phyloP scores from a whole-genome alignment of 2,329 filamentous ascomycete species.

The Sclerotinia spermophila region DNA sequence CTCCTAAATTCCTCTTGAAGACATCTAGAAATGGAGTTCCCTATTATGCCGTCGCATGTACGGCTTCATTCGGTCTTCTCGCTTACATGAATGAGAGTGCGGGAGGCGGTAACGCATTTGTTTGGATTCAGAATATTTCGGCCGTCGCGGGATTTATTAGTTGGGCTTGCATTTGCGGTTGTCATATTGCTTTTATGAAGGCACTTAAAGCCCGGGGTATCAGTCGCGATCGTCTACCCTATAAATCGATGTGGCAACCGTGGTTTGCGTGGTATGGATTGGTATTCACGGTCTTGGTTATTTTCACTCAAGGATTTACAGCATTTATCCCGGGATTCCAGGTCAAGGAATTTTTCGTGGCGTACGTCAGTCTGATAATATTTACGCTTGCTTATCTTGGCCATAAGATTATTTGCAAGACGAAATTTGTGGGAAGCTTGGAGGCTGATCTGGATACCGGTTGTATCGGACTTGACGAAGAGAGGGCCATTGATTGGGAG shows the following conservation, averaged over 20 bases:
- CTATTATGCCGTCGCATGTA: constrained; percentile 51
- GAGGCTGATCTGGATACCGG: constrained; percentile 45
- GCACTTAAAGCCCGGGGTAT: constrained; percentile 55
- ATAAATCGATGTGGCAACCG: constrained; percentile 59
- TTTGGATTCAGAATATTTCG: constrained; percentile 70
- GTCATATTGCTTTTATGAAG: constrained; percentile 64
- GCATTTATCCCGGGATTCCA: constrained; percentile 59
- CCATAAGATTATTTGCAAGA: constrained; percentile 50
- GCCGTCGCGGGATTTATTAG: constrained; percentile 67
- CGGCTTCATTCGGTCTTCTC: constrained; percentile 58
- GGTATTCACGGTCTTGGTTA: constrained; percentile 61
- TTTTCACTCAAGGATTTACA: constrained; percentile 66
- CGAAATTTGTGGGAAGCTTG: constrained; percentile 38
- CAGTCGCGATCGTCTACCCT: constrained; percentile 55
- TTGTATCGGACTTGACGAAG: constrained; percentile 26
- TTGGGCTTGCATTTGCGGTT: constrained; percentile 63
- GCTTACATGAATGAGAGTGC: constrained; percentile 64
- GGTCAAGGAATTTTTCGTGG: constrained; percentile 58
- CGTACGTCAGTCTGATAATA: constrained; percentile 62
- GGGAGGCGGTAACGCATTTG: constrained; percentile 58
- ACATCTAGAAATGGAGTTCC: constrained; percentile 50
- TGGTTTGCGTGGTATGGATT: constrained; percentile 63
- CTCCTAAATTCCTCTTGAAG: constrained; percentile 51
- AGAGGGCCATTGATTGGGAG: neutral
- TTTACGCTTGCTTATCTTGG: constrained; percentile 57